A percentile compares a stretch with the other conserved stretches of the same genome.
phyloP scores from a whole-genome alignment of 305 asterid genomes.

The Solanum aculeatissimum region DNA sequence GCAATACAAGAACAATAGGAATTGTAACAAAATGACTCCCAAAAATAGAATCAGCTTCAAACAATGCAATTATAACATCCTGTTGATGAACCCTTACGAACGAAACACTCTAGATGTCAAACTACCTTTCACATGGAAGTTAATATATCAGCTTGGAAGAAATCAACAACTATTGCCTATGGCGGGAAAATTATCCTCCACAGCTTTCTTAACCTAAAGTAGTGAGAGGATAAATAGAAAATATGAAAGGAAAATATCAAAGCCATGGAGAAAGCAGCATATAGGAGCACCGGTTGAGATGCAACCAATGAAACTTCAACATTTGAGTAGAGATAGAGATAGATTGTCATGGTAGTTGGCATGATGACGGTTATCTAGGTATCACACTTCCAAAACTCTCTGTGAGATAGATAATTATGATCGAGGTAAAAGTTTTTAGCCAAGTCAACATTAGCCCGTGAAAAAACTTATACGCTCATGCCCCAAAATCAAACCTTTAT shows the following conservation, averaged over 20 bases:
- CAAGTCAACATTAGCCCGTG: conserved; percentile 60
- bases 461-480: conserved; percentile 74
- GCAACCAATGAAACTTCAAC: conserved; percentile 96
- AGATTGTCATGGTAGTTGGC: conserved; percentile 95
- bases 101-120: too few relatives aligned
- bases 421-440: conserved; percentile 82
- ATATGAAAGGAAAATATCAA: too few relatives aligned
- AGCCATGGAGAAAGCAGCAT: conserved; percentile 70
- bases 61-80: conserved; percentile 99
- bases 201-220: too few relatives aligned
- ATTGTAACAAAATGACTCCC: conserved; percentile 95
- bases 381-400: conserved; percentile 96
- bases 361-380: conserved; percentile 94
- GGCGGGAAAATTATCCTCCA: too few relatives aligned
- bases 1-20: conserved; percentile 82
- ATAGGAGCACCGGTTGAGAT: conserved; percentile 93
- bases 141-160: too few relatives aligned
- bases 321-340: conserved; percentile 88
- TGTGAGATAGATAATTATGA: conserved; percentile 75
- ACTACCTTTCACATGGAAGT: too few relatives aligned
- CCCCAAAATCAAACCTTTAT: conserved; percentile 97
- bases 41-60: conserved; percentile 97
- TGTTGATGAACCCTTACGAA: too few relatives aligned
- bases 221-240: too few relatives aligned
- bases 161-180: too few relatives aligned